phyloP scores from a whole-genome alignment of 2,329 filamentous ascomycete genomes.

The Fusarium decemcellulare region DNA sequence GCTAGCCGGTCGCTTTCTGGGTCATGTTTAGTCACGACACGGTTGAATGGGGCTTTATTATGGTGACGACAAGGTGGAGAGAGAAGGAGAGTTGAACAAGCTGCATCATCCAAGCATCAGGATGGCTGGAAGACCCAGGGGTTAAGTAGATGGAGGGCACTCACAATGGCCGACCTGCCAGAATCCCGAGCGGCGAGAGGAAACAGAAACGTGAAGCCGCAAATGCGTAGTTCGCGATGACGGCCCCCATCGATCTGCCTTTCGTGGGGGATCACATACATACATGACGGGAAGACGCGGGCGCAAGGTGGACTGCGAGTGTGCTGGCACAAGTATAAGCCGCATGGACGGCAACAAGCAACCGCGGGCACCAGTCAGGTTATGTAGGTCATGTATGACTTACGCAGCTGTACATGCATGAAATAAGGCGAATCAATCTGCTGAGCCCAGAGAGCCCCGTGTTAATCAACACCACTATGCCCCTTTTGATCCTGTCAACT shows the following conservation, averaged over 20 bases:
- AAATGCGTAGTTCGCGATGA: conserved; percentile 38
- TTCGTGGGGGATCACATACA: conserved; percentile 10
- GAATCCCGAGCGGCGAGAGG: not conserved
- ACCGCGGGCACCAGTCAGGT: conserved; percentile 7
- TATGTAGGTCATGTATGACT: conserved; percentile 39
- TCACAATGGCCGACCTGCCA: not conserved
- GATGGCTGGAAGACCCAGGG: no score
- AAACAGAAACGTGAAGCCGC: conserved; percentile 8
- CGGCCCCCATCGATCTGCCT: conserved; percentile 8
- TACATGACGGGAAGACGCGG: not conserved
- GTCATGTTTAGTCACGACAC: conserved; percentile 30
- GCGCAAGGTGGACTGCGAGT: not conserved
- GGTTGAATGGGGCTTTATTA: not conserved
- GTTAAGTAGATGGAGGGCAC: conserved; percentile 24
- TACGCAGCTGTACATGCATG: conserved; percentile 25
- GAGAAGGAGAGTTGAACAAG: not conserved
- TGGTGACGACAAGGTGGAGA: not conserved
- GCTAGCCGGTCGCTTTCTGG: conserved; percentile 19
- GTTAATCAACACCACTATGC: conserved; percentile 35
- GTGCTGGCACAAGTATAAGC: conserved; percentile 3
- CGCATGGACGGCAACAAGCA: conserved; percentile 16
- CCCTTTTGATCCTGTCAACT: conserved; percentile 14
- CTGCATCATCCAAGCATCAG: not conserved
- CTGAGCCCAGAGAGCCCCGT: conserved; percentile 9
- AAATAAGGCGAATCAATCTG: conserved; percentile 16